Evolutionary conservation across 2,329 filamentous ascomycete species (phyloP).

Genomic region (Aspergillus fijiensis): DNA sequence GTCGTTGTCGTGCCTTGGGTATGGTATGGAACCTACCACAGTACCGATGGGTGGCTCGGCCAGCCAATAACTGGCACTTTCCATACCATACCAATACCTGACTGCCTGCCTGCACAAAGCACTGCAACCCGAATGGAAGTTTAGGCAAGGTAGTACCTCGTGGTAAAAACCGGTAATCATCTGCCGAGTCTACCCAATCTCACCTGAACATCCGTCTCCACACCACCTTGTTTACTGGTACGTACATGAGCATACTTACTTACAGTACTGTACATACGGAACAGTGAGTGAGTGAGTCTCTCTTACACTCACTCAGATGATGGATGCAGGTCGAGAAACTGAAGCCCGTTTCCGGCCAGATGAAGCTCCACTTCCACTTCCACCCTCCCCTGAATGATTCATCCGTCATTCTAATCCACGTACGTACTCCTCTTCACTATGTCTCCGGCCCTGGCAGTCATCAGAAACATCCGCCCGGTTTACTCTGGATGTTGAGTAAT

Average conservation of each 20-base stretch:
- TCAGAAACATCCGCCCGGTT: conserved; percentile 8
- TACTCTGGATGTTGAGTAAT: too few species aligned
- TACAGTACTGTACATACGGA: not conserved
- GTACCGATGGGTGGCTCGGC: not conserved
- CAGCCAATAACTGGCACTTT: conserved; percentile 9
- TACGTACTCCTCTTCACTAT: not conserved
- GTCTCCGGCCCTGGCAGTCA: conserved; percentile 2
- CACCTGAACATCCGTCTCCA: not conserved
- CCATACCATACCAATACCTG: conserved; percentile 16
- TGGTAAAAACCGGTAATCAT: not conserved
- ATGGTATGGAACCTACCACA: too few species aligned
- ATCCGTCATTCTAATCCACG: not conserved
- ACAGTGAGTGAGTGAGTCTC: not conserved
- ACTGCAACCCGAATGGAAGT: not conserved
- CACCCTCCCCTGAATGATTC: conserved; percentile 21
- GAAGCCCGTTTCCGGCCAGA: conserved; percentile 17
- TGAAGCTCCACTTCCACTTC: conserved; percentile 13
- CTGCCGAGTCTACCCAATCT: not conserved
- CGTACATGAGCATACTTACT: not conserved
- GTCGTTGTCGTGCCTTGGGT: not conserved
- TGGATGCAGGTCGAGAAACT: conserved; percentile 16
- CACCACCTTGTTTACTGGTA: conserved; percentile 1
- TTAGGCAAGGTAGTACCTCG: not conserved
- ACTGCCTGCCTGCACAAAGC: not conserved
- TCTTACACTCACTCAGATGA: not conserved